Evolutionary conservation across 2,329 filamentous ascomycete genomes (phyloP).

Genomic region (Colletotrichum liriopes): DNA sequence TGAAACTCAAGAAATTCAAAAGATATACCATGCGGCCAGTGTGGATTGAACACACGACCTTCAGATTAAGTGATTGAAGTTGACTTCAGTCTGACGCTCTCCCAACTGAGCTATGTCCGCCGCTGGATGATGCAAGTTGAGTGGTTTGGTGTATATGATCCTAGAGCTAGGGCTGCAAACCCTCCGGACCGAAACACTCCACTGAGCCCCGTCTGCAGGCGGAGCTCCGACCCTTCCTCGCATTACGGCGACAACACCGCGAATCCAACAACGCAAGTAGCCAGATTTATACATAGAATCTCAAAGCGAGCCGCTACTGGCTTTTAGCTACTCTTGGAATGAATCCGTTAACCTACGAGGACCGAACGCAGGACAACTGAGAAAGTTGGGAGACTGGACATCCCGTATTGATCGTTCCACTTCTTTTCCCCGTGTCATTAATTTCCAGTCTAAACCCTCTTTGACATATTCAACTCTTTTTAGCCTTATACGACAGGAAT

Average conservation of each 20-base stretch:
- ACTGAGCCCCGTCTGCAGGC: not conserved
- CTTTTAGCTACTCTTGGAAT: too few species aligned
- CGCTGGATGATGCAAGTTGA: rapidly evolving
- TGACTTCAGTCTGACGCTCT: slow-evolving; percentile 42
- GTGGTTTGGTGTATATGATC: rapidly evolving
- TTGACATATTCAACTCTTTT: too few species aligned
- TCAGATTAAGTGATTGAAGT: slow-evolving; percentile 41
- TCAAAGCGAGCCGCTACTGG: rapidly evolving
- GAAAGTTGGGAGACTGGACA: too few species aligned
- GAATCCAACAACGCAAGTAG: too few species aligned
- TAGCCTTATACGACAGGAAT: not conserved
- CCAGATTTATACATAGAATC: too few species aligned
- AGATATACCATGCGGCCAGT: slow-evolving; percentile 35
- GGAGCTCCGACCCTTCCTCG: not conserved
- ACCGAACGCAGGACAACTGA: not conserved
- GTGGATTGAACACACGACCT: slow-evolving; percentile 43
- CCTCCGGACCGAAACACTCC: not conserved
- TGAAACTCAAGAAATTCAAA: not conserved
- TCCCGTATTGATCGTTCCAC: not conserved
- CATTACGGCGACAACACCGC: not conserved
- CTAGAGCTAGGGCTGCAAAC: slow-evolving; percentile 7
- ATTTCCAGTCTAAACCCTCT: too few species aligned
- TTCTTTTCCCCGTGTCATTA: not conserved
- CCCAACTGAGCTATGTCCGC: slow-evolving; percentile 44
- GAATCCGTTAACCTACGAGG: not conserved